Percentiles rank a stretch among this genome's conserved stretches.
phyloP scores from a whole-genome alignment of 164 flowering plant species.

The Berberis thunbergii region DNA sequence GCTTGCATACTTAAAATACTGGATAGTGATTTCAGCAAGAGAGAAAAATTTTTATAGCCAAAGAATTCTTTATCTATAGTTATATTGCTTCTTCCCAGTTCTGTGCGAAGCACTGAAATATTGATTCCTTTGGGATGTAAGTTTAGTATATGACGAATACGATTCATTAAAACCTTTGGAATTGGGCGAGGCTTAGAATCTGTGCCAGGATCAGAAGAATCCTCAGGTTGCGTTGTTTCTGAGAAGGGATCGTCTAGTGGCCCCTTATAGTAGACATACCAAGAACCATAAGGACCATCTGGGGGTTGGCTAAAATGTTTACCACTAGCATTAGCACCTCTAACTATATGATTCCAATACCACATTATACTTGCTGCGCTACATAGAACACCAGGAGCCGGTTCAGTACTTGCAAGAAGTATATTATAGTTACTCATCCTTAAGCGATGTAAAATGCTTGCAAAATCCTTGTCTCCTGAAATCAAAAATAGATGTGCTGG shows the following conservation, averaged over 20 bases:
- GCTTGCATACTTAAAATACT: constrained; percentile 42
- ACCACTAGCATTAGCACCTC: constrained; percentile 58
- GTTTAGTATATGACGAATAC: constrained; percentile 37
- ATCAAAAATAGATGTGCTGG: constrained; percentile 87
- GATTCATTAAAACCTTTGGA: constrained; percentile 40
- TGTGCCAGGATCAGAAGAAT: constrained; percentile 20
- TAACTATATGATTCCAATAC: constrained; percentile 64
- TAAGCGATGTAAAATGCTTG: constrained; percentile 57
- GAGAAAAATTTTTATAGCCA: constrained; percentile 64
- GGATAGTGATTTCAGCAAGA: constrained; percentile 56
- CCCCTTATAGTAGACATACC: constrained; percentile 67
- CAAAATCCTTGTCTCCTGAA: constrained; percentile 75
- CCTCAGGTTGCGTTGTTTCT: neutral
- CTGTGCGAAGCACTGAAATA: constrained; percentile 39
- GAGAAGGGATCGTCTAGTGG: constrained; percentile 54
- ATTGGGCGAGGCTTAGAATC: constrained; percentile 34
- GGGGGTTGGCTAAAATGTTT: constrained; percentile 81
- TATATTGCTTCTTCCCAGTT: constrained; percentile 29
- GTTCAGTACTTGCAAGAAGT: constrained; percentile 56
- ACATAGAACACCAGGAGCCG: constrained; percentile 57
- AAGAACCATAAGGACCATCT: constrained; percentile 75
- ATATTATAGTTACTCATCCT: constrained; percentile 88
- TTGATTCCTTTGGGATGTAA: constrained; percentile 46
- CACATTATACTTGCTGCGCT: constrained; percentile 95
- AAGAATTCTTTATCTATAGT: constrained; percentile 43